Conservation (phyloP, 1,139 yeast species). For the Kodamaea anthophila region DNA sequence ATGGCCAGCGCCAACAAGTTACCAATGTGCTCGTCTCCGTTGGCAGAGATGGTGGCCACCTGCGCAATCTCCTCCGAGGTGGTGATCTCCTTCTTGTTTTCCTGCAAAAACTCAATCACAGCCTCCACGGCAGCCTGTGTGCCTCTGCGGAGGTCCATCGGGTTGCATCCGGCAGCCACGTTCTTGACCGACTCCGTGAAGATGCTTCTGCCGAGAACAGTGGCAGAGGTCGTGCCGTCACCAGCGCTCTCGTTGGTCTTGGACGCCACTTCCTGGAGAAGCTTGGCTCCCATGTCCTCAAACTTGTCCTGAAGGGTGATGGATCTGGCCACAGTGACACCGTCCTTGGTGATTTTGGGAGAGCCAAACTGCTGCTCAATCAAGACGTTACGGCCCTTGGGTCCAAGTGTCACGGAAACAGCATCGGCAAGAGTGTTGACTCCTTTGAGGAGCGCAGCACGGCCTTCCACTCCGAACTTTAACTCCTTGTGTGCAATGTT, state of each 20-base stretch:
- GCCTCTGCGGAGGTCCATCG: conserved; percentile 98
- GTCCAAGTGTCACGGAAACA: conserved; percentile 94
- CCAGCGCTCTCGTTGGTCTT: conserved; percentile 98
- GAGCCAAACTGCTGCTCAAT: conserved; percentile 97
- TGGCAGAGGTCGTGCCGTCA: conserved; percentile 98
- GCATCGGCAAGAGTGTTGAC: conserved; percentile 97
- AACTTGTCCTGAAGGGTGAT: conserved; percentile 85
- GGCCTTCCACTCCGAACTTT: conserved; percentile 97
- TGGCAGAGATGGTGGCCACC: conserved; percentile 98
- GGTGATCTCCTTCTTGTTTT: conserved; percentile 93
- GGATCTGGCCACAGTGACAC: conserved; percentile 95
- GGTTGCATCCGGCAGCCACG: conserved; percentile 99
- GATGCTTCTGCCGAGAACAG: conserved; percentile 93
- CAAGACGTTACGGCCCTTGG: conserved; percentile 96
- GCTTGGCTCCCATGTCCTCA: conserved; percentile 95
- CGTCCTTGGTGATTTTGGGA: conserved; percentile 98
- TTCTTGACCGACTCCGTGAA: conserved; percentile 97
- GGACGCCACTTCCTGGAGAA: conserved; percentile 95
- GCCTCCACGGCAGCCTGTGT: conserved; percentile 98
- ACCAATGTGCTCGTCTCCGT: conserved; percentile 95
- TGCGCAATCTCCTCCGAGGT: conserved; percentile 97
- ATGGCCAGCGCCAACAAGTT: conserved; percentile 90
- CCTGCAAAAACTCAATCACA: conserved; percentile 81
- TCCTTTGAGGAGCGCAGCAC: conserved; percentile 94
- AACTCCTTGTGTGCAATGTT: conserved; percentile 84